Conservation (phyloP, 352 stramenopile genomes). For the Discostella stelligera region DNA sequence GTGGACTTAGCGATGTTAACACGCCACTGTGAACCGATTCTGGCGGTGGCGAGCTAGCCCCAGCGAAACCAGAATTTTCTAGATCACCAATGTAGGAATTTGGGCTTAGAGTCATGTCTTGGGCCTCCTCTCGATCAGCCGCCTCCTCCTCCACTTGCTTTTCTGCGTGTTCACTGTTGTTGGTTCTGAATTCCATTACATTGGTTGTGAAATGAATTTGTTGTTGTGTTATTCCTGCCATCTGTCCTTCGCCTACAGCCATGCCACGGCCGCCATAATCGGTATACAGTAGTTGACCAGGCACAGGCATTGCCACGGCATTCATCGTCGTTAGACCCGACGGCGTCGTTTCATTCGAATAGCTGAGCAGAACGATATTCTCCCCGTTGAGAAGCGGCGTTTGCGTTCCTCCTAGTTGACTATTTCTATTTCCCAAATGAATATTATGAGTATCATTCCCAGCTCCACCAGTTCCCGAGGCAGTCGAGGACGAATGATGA, state of each 20-base stretch:
- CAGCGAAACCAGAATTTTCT: background rate
- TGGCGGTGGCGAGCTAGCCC: slow-evolving; percentile 36
- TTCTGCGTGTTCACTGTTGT: background rate
- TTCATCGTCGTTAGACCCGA: background rate
- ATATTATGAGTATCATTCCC: background rate
- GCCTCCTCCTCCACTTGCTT: background rate
- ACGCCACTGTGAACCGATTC: slow-evolving; percentile 40
- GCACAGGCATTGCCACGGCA: background rate
- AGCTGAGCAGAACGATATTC: slow-evolving; percentile 45
- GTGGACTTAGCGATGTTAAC: slow-evolving; percentile 39
- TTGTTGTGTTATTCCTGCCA: background rate
- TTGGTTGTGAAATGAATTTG: background rate
- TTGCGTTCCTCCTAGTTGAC: background rate
- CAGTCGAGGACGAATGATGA: background rate
- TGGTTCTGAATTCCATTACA: background rate
- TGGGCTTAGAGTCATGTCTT: slow-evolving; percentile 43
- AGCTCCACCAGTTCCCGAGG: background rate
- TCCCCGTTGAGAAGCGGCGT: slow-evolving; percentile 45
- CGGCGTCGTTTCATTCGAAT: slow-evolving; percentile 51
- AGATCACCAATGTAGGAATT: slow-evolving; percentile 18
- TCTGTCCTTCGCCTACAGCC: no score
- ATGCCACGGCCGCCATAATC: background rate
- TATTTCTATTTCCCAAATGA: no score
- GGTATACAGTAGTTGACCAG: background rate
- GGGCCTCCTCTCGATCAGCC: slow-evolving; percentile 3